Percentiles rank a stretch among this genome's conserved stretches.
These are phyloP conservation scores for Gracilaria domingensis DNA, from an alignment of 23 red algal genomes.

Conservation along the genomic window DNA sequence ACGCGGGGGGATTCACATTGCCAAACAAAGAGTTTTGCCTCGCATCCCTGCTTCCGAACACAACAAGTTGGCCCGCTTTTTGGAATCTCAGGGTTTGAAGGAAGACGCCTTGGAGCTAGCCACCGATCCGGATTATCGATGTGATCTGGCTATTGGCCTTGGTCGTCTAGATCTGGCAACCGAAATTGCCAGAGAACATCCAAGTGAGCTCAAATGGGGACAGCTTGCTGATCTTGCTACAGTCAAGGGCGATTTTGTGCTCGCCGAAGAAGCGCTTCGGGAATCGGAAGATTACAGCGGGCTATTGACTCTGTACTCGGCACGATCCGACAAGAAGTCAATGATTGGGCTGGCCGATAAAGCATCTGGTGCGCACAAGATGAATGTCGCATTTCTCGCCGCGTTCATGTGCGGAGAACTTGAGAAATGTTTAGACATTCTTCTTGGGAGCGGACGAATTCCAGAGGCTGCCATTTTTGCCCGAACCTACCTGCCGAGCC, in stretches of 20 bases:
- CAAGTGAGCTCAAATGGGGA: slow-evolving; percentile 91
- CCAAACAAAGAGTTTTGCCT: slow-evolving; percentile 73
- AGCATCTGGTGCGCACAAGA: slow-evolving; percentile 68
- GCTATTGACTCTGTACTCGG: slow-evolving; percentile 79
- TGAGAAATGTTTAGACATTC: slow-evolving; percentile 81
- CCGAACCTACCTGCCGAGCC: slow-evolving; percentile 82
- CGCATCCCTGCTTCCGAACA: slow-evolving; percentile 85
- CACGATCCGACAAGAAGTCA: slow-evolving; percentile 69
- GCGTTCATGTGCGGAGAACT: slow-evolving; percentile 75
- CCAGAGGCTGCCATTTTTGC: slow-evolving; percentile 96
- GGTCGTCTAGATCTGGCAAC: slow-evolving; percentile 85
- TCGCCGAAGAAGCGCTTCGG: slow-evolving; percentile 88
- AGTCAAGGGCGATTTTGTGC: slow-evolving; percentile 80
- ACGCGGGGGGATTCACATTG: slow-evolving; percentile 69
- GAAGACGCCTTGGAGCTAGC: slow-evolving; percentile 92
- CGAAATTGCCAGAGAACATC: slow-evolving; percentile 78
- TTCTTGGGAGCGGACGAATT: slow-evolving; percentile 70
- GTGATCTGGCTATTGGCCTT: slow-evolving; percentile 88
- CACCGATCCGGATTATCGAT: slow-evolving; percentile 96
- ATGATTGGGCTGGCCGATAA: slow-evolving; percentile 69
- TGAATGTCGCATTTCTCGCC: slow-evolving; percentile 92
- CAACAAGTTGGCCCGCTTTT: slow-evolving; percentile 90
- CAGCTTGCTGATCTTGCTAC: slow-evolving; percentile 86
- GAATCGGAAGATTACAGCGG: slow-evolving; percentile 86
- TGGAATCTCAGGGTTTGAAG: slow-evolving; percentile 85